Base-by-base conservation (phyloP, 257 asterid species). In the Verbascum thapsus region DNA sequence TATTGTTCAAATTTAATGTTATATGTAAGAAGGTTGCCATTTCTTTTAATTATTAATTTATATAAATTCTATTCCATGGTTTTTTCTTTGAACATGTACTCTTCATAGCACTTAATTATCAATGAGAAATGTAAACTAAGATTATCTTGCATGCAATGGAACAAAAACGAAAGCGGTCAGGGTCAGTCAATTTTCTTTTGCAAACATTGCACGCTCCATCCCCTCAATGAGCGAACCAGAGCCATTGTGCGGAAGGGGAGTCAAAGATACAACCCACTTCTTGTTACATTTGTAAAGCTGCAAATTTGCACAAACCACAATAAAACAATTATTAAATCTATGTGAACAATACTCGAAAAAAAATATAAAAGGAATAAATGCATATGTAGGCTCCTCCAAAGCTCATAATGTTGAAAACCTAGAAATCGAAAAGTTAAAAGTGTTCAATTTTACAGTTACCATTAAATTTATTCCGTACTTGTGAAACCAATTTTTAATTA, bases 71-170 rank as follows among this genome's bases (percentile, higher is more conserved):
- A 26, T 26, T 26, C 32, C 32, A 2, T 26, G 32, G 32, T 41
- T 12, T 10, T 41, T 1, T 3, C 4, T 11, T 41, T 41, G 16
- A 41, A 41, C n/a, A 41, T 41, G 47, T 49, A 1, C 8, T 10
- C n/a, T n/a, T n/a, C n/a, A n/a, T n/a, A n/a, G n/a, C 9, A 35
- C 15, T 34, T 7, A 5, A n/a, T 16, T 37, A 56, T 4, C 0
- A 35, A 35, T 37, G 26, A 19, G 38, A n/a, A 9, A 30, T 15
- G 37, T 1, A 7, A 2, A 45, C 9, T 2, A 10, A n/a, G 6
- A 10, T 32, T 37, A 81, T 82, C 85, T 81, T 78, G 78, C 88
- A 81, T 4, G 73, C 63, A 38, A 81, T 70, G 3, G 81, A 81
- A 8, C 85, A 76, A 16, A 60, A 78, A 1, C 60, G 63, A 60